Percentiles rank a stretch among this genome's conserved stretches.
Conservation (phyloP, 2,329 filamentous ascomycete genomes). For the Ascochyta viciae-villosae region DNA sequence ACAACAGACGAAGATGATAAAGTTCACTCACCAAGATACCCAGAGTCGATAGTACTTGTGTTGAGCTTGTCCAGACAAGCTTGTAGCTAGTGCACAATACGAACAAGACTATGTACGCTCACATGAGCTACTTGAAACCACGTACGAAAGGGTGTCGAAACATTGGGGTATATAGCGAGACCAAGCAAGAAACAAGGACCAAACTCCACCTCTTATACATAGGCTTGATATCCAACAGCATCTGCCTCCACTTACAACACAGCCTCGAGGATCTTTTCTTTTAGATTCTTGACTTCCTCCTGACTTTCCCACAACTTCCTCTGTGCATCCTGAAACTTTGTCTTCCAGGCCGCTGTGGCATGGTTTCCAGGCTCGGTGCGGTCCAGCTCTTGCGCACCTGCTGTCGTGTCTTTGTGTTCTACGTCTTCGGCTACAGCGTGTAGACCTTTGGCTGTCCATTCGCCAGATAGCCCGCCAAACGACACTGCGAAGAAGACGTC, state of each 20-base stretch:
- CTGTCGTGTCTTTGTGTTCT: slow-evolving; percentile 3
- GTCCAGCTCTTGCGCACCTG: slow-evolving; percentile 19
- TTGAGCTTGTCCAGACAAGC: slow-evolving; percentile 16
- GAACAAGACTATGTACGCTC: not conserved
- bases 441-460: slow-evolving; percentile 54
- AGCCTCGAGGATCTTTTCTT: slow-evolving; percentile 50
- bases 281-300: slow-evolving; percentile 44
- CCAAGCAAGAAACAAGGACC: slow-evolving; percentile 14
- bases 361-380: slow-evolving; percentile 19
- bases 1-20: not conserved
- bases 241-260: slow-evolving; percentile 36
- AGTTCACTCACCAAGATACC: slow-evolving; percentile 3
- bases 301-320: slow-evolving; percentile 44
- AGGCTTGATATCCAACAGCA: not conserved
- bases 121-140: not conserved
- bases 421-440: slow-evolving; percentile 19
- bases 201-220: slow-evolving; percentile 8
- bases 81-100: not conserved
- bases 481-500: slow-evolving; percentile 54
- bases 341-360: slow-evolving; percentile 41
- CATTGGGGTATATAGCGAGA: slow-evolving; percentile 38
- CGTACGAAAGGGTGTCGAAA: slow-evolving; percentile 22
- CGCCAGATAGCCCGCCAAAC: slow-evolving; percentile 52
- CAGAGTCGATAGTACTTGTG: not conserved
- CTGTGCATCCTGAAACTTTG: slow-evolving; percentile 44